These are phyloP conservation scores for Neoarthrinium moseri DNA, from an alignment of 2,329 filamentous ascomycete species.

Conservation along the genomic window DNA sequence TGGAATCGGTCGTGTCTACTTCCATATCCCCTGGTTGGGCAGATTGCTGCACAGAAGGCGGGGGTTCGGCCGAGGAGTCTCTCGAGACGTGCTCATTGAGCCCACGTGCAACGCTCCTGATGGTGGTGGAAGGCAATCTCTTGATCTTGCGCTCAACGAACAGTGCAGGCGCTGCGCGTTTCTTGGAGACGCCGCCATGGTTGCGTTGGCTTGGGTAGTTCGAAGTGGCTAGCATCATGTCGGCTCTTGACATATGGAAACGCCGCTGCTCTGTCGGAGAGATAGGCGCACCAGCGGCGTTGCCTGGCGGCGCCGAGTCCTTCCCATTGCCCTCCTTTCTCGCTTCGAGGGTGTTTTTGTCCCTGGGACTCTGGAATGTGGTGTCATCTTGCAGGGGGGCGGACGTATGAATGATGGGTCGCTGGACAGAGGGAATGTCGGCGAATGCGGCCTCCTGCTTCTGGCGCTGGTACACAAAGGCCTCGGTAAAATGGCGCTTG, in stretches of 20 bases:
- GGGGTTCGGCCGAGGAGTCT: conserved; percentile 2
- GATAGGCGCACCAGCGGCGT: conserved; percentile 4
- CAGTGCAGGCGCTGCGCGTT: conserved; percentile 44
- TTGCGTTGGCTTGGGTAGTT: conserved; percentile 20
- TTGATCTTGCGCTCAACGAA: conserved; percentile 54
- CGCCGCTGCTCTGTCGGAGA: conserved; percentile 40
- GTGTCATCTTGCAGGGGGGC: conserved; percentile 33
- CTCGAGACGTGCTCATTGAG: conserved; percentile 2
- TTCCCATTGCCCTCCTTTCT: not conserved
- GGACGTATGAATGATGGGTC: conserved; percentile 50
- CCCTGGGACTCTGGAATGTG: conserved; percentile 19
- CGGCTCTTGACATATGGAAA: conserved; percentile 54
- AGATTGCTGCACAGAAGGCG: not conserved
- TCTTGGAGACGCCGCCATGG: conserved; percentile 37
- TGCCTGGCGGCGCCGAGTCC: conserved; percentile 4
- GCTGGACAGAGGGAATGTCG: conserved; percentile 19
- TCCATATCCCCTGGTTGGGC: conserved; percentile 18
- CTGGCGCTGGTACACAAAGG: conserved; percentile 57
- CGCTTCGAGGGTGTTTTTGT: conserved; percentile 12
- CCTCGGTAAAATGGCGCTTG: conserved; percentile 52
- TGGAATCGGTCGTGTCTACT: conserved; percentile 20
- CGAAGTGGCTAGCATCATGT: conserved; percentile 32
- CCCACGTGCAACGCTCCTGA: conserved; percentile 15
- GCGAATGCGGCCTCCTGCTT: conserved; percentile 28
- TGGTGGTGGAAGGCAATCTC: conserved; percentile 21